Base-by-base conservation (phyloP, 345 rosid genomes). In the Eucalyptus victrix region DNA sequence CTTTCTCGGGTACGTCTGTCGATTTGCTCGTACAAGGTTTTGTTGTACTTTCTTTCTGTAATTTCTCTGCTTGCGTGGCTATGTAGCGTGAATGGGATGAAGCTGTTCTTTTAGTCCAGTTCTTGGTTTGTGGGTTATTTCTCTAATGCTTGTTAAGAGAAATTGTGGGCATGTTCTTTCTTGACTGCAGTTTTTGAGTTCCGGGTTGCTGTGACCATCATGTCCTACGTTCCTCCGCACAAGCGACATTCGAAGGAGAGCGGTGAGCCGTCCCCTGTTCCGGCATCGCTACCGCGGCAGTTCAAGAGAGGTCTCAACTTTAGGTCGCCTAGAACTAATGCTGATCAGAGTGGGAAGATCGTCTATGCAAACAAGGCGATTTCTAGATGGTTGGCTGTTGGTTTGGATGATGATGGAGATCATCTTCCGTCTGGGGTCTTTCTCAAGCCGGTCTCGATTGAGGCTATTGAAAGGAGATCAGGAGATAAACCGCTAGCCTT, bases 181-280 rank as follows among this genome's bases (percentile, higher is more conserved):
- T 76, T 76, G 47, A 40, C 30, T 37, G 85, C 47, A 76, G 85
- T 40, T 76, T n/a, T 76, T 10, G 42, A 40, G 85, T 76, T 83
- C 16, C n/a, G 28, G 19, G 44, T 49, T 9, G 11, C 26, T 42
- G 12, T 69, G 6, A 12, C 24, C 24, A 45, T 65, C 65, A 91
- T 91, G 92, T 83, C 92, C 26, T 91, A 91, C 80, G 76, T 91
- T 83, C 92, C 92, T 47, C 91, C 92, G 45, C 92, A 92, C 86
- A 92, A 88, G 90, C 88, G 91, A 44, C 86, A 87, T 7, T 90
- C 90, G 8, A 90, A 87, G 62, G 91, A 5, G 49, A 19, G 54
- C 3, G 56, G 51, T 17, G 54, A 88, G 13, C 54, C 87, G 45
- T 47, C 89, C 42, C 90, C 72, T 30, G n/a, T 60, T 80, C 91